Conservation (phyloP, 352 stramenopile species). For the Phytophthora cryptogea region DNA sequence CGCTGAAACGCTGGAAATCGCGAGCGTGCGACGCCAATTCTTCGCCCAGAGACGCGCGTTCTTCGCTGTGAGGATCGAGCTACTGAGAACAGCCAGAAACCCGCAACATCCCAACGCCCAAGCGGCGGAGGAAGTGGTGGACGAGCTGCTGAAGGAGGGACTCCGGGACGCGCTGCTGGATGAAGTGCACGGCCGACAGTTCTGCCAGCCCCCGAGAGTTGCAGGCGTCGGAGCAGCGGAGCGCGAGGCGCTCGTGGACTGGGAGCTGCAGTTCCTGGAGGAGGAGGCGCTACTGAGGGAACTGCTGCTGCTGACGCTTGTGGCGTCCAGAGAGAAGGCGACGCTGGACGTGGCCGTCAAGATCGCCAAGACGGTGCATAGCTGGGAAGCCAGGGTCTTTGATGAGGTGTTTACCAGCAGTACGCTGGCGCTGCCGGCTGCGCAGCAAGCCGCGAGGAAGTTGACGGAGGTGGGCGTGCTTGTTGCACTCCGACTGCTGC, state of each 20-base stretch:
- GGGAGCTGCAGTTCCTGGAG: constrained; percentile 63
- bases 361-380: constrained; percentile 41
- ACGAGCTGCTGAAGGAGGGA: constrained; percentile 60
- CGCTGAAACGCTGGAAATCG: constrained; percentile 30
- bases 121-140: constrained; percentile 43
- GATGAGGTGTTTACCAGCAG: constrained; percentile 37
- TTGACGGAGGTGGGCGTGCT: constrained; percentile 44
- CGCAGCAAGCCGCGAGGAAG: constrained; percentile 22
- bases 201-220: constrained; percentile 40
- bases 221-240: constrained; percentile 31
- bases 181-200: constrained; percentile 55
- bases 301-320: constrained; percentile 54
- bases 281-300: constrained; percentile 67
- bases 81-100: constrained; percentile 49
- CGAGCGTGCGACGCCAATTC: constrained; percentile 35
- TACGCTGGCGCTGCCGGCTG: constrained; percentile 22
- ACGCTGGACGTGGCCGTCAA: constrained; percentile 35
- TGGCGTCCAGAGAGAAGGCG: constrained; percentile 44
- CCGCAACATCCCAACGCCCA: constrained; percentile 37
- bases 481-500: constrained; percentile 40
- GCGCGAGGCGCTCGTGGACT: constrained; percentile 40
- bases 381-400: constrained; percentile 40
- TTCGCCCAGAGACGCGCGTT: constrained; percentile 49
- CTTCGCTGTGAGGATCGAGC: constrained; percentile 61
- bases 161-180: constrained; percentile 60